Percentiles rank a stretch among this genome's conserved stretches.
These are phyloP conservation scores for Alternaria panax DNA, from an alignment of 2,329 filamentous ascomycete species.

Conservation along the genomic window DNA sequence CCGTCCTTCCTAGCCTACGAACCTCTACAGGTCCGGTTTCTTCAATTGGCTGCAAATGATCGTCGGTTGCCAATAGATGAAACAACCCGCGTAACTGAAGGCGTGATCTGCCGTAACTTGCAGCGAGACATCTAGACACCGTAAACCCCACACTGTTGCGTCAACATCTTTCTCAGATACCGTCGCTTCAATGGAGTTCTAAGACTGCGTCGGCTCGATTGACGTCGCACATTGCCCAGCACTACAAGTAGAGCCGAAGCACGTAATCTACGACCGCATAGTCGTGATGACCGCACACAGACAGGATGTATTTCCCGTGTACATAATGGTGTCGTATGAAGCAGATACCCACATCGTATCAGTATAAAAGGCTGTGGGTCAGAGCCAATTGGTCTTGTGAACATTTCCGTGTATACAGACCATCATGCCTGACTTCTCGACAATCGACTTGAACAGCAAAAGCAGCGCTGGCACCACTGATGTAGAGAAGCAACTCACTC, in stretches of 20 bases:
- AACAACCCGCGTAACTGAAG: background rate
- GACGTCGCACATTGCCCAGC: background rate
- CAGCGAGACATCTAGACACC: background rate
- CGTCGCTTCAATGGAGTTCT: too few relatives aligned
- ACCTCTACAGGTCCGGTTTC: background rate
- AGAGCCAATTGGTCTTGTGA: background rate
- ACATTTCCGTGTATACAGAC: background rate
- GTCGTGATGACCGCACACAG: background rate
- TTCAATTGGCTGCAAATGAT: background rate
- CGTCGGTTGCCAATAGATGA: background rate
- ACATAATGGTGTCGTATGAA: background rate
- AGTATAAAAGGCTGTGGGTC: background rate
- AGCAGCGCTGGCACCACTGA: slow-evolving; percentile 10
- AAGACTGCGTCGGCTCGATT: background rate
- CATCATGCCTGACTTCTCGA: background rate
- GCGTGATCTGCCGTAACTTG: background rate
- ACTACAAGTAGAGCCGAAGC: background rate
- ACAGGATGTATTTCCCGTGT: background rate
- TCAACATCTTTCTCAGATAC: too few relatives aligned
- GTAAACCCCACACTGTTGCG: background rate
- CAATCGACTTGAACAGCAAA: slow-evolving; percentile 13
- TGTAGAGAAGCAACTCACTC: slow-evolving; percentile 25
- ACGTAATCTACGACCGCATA: slow-evolving; percentile 1
- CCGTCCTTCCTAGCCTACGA: too few relatives aligned
- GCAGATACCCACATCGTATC: background rate